Base-by-base conservation (phyloP, 1,284 basidiomycete genomes). In the Microbotryum scabiosae region DNA sequence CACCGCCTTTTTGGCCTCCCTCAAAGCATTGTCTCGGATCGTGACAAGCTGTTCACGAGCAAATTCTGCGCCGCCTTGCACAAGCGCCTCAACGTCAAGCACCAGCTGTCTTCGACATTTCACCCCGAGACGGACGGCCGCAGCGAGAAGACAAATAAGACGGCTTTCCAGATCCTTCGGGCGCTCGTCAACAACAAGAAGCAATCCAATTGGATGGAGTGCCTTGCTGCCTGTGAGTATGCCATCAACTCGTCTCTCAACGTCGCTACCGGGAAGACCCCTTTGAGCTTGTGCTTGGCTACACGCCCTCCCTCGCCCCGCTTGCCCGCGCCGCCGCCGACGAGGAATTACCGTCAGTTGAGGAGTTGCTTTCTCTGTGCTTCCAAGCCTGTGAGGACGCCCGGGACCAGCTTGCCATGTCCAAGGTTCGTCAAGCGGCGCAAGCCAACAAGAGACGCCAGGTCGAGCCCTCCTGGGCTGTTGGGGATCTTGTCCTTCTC, bases 81-180 rank as follows among this genome's bases (percentile, higher is more conserved):
- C 48, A 25, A 28, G 20, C 55, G 68, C 12, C 54, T 65, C 0
- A 72, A 66, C 12, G 53, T 68, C 8, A 68, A 50, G 44, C 52
- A 44, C 45, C 62, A 67, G 4, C 75, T 82, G 75, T 80, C 77
- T 0, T 77, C 75, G 2, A 66, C 77, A 0, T 81, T 76, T 54
- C 79, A 81, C 32, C 80, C 79, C 0, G 68, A 81, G 58, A 77
- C 71, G 5, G 67, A 70, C 50, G 60, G 65, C 1, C 54, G 55
- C 20, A 65, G 64, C 16, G 71, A 72, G 64, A 53, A 25, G 5
- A 61, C 57, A 3, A 65, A 67, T 43, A 57, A 57, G 52, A 58
- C 56, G 41, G 56, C 36, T 4, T 21, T 62, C 12, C 60, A 62
- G 43, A 10, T 62, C 9, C 30, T 58, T 0, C 25, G 60, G 3